phyloP scores from a whole-genome alignment of 306 rosid genomes.

The Prunus salicina region DNA sequence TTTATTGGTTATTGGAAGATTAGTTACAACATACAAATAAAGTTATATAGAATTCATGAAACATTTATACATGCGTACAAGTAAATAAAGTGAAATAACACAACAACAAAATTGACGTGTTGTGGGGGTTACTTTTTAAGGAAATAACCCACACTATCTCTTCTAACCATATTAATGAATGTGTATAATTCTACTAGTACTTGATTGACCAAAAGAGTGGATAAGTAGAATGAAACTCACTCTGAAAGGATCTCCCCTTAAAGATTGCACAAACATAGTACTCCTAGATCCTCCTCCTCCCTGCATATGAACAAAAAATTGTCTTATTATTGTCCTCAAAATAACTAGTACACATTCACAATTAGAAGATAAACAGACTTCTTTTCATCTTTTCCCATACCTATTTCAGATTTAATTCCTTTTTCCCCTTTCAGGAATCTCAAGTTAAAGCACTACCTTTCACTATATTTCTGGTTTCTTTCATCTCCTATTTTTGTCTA shows the following conservation, averaged over 20 bases:
- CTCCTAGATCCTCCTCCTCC: constrained; percentile 57
- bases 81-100: neutral
- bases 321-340: neutral
- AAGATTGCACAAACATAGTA: constrained; percentile 82
- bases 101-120: too few relatives aligned
- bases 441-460: neutral
- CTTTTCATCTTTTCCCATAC: neutral
- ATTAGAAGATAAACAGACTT: neutral
- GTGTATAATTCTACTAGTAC: neutral
- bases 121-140: neutral
- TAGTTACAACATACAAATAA: neutral
- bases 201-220: neutral
- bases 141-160: neutral
- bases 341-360: constrained; percentile 19
- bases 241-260: constrained; percentile 90
- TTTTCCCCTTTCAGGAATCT: neutral
- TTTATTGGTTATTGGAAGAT: too few relatives aligned
- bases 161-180: neutral
- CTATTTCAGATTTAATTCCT: neutral
- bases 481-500: neutral
- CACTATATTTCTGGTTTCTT: neutral
- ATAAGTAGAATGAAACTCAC: constrained; percentile 44
- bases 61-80: neutral
- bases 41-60: neutral
- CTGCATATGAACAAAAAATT: constrained; percentile 41